phyloP scores from a whole-genome alignment of 441 rosid species.

The Lepidium campestre region DNA sequence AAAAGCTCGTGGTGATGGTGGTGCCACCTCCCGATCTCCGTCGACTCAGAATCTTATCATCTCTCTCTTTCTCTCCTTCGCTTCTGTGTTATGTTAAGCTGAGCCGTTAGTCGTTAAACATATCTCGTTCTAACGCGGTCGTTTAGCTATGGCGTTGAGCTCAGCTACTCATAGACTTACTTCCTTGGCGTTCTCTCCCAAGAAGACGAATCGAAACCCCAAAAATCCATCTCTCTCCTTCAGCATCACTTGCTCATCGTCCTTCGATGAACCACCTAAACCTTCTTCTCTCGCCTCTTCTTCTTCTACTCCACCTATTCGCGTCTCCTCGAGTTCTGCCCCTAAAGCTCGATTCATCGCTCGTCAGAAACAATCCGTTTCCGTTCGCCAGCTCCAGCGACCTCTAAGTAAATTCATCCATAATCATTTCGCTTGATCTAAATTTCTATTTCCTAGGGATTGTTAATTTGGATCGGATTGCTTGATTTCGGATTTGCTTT shows the following conservation, averaged over 20 bases:
- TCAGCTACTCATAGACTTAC: conserved; percentile 25
- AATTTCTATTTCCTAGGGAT: background rate
- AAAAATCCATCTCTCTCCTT: conserved; percentile 14
- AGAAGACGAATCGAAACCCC: conserved; percentile 27
- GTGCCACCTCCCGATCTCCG: conserved; percentile 21
- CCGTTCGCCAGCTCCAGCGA: conserved; percentile 66
- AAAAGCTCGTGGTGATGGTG: conserved; percentile 18
- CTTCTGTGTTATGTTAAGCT: conserved; percentile 16
- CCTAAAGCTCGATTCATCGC: conserved; percentile 74
- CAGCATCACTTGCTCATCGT: conserved; percentile 21
- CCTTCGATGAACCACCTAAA: conserved; percentile 25
- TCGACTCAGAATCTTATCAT: conserved; percentile 22
- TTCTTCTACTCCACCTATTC: conserved; percentile 28
- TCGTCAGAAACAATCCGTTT: conserved; percentile 67
- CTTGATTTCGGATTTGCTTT: background rate
- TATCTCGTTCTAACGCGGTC: conserved; percentile 8
- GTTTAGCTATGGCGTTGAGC: conserved; percentile 32
- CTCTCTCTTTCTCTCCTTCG: background rate
- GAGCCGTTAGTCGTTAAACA: conserved; percentile 18
- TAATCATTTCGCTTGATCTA: background rate
- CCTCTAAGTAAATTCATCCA: conserved; percentile 63
- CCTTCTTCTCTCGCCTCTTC: conserved; percentile 9
- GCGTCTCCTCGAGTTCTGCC: conserved; percentile 38
- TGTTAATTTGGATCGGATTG: background rate
- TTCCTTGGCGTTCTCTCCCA: conserved; percentile 29